Conservation (phyloP, 352 stramenopile species). For the Globisporangium paroecandrum region DNA sequence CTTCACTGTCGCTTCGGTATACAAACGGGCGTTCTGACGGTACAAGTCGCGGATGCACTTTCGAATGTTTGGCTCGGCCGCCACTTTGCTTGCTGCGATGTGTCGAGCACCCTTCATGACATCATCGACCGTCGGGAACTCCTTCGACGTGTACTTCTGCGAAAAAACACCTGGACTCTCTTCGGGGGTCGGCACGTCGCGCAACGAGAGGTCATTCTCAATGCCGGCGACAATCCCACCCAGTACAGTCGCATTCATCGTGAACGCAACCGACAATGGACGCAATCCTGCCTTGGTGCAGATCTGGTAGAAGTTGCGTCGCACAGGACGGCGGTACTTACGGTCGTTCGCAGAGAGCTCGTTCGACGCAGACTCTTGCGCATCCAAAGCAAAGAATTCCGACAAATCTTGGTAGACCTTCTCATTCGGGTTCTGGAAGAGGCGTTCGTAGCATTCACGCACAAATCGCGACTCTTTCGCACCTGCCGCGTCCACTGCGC, state of each 20-base stretch:
- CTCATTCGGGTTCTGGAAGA: constrained; percentile 70
- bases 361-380: constrained; percentile 47
- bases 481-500: constrained; percentile 57
- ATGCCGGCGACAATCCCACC: constrained; percentile 72
- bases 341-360: constrained; percentile 47
- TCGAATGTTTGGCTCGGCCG: constrained; percentile 79
- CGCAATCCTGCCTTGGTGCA: constrained; percentile 82
- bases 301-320: constrained; percentile 88
- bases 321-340: constrained; percentile 73
- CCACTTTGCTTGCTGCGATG: constrained; percentile 83
- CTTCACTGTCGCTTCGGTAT: constrained; percentile 74
- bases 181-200: constrained; percentile 70
- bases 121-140: constrained; percentile 82
- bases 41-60: constrained; percentile 85
- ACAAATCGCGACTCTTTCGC: constrained; percentile 79
- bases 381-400: constrained; percentile 81
- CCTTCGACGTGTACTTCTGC: constrained; percentile 78
- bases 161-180: constrained; percentile 65
- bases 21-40: constrained; percentile 69
- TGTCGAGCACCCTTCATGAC: constrained; percentile 88
- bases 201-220: constrained; percentile 61
- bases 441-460: constrained; percentile 75
- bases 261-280: constrained; percentile 68
- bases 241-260: constrained; percentile 82
- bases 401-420: constrained; percentile 85